Evolutionary conservation across 495 filamentous ascomycete genomes (phyloP).

Genomic region (Evernia prunastri): DNA sequence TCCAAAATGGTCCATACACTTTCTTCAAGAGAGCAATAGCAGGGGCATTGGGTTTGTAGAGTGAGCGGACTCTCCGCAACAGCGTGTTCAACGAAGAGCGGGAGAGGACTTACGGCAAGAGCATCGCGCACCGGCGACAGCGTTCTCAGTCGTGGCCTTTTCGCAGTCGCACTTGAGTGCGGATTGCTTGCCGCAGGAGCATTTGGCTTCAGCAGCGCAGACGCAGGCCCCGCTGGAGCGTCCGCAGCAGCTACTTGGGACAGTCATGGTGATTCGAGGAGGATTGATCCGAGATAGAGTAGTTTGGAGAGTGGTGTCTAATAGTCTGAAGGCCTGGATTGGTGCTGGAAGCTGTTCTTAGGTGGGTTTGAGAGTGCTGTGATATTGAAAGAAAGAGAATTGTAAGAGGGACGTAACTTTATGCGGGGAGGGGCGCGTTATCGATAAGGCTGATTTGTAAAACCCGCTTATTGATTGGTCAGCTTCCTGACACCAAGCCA

Average conservation of each 20-base stretch:
- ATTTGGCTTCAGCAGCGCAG: slow-evolving; percentile 60
- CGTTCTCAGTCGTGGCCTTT: slow-evolving; percentile 71
- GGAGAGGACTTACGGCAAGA: slow-evolving; percentile 62
- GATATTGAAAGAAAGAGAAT: not conserved
- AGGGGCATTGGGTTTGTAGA: not conserved
- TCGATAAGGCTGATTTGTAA: slow-evolving; percentile 13
- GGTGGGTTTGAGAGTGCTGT: not conserved
- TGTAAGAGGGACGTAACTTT: not conserved
- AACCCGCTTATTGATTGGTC: not conserved
- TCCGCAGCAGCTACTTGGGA: slow-evolving; percentile 61
- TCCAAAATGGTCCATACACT: slow-evolving; percentile 20
- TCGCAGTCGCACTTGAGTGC: slow-evolving; percentile 83
- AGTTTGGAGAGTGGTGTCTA: not conserved
- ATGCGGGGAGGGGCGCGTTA: not conserved
- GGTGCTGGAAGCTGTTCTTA: not conserved
- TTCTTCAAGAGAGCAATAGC: not conserved
- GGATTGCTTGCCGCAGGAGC: slow-evolving; percentile 81
- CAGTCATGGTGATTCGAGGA: slow-evolving; percentile 38
- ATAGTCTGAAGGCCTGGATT: not conserved
- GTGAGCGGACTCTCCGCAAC: not conserved
- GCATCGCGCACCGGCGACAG: slow-evolving; percentile 64
- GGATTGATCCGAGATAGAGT: not conserved
- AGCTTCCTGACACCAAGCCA: not conserved
- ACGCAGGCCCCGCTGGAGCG: slow-evolving; percentile 49
- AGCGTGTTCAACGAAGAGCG: slow-evolving; percentile 10